These are phyloP conservation scores for Solanum lignicaule DNA, from an alignment of 257 asterid species.

Conservation along the genomic window DNA sequence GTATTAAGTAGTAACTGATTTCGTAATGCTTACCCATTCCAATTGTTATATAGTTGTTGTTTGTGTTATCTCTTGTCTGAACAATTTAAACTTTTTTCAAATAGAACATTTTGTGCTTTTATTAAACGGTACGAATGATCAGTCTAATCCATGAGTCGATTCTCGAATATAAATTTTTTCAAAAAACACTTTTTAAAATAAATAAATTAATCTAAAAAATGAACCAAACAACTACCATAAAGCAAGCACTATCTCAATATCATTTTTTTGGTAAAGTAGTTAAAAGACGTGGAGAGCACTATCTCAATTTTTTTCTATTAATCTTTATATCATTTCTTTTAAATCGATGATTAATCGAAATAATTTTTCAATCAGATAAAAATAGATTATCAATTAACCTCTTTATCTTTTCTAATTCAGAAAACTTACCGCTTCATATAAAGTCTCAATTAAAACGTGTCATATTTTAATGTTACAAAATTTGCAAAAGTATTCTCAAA, in stretches of 20 bases:
- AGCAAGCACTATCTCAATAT: not conserved
- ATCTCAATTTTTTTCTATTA: not conserved
- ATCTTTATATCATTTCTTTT: not conserved
- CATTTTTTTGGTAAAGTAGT: not conserved
- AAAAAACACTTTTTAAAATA: too few relatives aligned
- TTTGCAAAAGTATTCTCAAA: not conserved
- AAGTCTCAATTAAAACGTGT: not conserved
- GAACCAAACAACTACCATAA: not conserved
- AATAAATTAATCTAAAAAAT: too few relatives aligned
- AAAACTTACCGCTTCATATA: not conserved
- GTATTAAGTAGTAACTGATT: not conserved
- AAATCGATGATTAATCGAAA: not conserved
- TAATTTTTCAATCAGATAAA: not conserved
- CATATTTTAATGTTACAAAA: not conserved
- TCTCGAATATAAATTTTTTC: not conserved
- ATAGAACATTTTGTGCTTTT: too few relatives aligned
- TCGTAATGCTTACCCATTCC: too few relatives aligned
- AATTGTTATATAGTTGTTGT: too few relatives aligned
- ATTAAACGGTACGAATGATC: not conserved
- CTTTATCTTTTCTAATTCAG: not conserved
- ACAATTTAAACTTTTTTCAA: too few relatives aligned
- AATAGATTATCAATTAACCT: not conserved
- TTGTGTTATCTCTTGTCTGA: too few relatives aligned
- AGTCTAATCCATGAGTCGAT: not conserved
- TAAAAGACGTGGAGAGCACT: not conserved